Conservation (phyloP, 1,139 yeast species). For the Diutina sp. region DNA sequence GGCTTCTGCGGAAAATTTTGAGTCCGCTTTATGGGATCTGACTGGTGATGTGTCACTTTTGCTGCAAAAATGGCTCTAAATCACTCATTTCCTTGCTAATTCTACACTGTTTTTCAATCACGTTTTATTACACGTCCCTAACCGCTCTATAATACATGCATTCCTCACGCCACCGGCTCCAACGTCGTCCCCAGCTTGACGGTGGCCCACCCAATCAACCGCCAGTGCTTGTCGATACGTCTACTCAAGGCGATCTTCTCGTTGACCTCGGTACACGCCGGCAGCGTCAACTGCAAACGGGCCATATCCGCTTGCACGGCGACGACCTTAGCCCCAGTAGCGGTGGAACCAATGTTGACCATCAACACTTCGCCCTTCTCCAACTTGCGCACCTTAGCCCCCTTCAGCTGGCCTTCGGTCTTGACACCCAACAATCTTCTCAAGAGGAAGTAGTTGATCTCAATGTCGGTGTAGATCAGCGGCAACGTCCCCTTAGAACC, state of each 20-base stretch:
- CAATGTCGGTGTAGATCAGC: constrained; percentile 91
- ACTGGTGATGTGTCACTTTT: neutral
- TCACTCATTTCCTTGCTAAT: neutral
- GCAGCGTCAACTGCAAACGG: constrained; percentile 88
- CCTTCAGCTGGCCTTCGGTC: constrained; percentile 93
- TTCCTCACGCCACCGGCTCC: constrained; percentile 42
- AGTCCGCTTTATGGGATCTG: too few species aligned
- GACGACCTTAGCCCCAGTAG: constrained; percentile 97
- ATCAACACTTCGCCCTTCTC: constrained; percentile 91
- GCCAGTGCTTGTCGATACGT: constrained; percentile 99
- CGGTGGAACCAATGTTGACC: constrained; percentile 99
- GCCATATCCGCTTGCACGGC: constrained; percentile 99
- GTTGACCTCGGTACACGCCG: constrained; percentile 96
- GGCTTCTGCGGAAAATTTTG: neutral
- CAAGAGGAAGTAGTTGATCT: constrained; percentile 90
- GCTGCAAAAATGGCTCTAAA: too few species aligned
- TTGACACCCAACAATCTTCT: constrained; percentile 97
- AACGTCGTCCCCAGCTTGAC: constrained; percentile 89
- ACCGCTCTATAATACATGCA: neutral
- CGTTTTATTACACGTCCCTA: neutral
- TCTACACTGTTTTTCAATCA: neutral
- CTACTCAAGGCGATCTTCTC: constrained; percentile 98
- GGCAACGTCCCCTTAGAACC: constrained; percentile 97
- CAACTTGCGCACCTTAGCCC: constrained; percentile 88
- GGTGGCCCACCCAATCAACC: constrained; percentile 99